A percentile compares a stretch with the other conserved stretches of the same genome.
These are phyloP conservation scores for Cunninghamia lanceolata DNA, from an alignment of 75 land plant genomes.

Conservation along the genomic window DNA sequence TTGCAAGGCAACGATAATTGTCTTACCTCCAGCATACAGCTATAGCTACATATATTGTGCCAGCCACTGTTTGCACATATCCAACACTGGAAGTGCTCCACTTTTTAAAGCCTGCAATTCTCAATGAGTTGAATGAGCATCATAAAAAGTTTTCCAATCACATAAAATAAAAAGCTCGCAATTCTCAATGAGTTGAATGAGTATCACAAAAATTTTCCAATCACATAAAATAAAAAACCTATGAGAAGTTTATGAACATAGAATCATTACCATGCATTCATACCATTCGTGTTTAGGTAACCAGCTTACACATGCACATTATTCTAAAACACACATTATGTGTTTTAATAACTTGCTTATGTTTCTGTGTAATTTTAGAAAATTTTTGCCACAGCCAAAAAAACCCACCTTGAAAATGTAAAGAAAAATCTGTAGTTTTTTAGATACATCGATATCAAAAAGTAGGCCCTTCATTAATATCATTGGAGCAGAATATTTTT, in stretches of 20 bases:
- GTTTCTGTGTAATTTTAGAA: not conserved
- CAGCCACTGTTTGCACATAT: conserved; percentile 64
- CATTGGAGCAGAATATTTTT: too few relatives aligned
- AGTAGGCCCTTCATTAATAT: too few relatives aligned
- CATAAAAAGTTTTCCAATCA: not conserved
- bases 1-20: not conserved
- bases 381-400: not conserved
- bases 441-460: not conserved
- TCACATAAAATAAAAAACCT: not conserved
- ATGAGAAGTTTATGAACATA: not conserved
- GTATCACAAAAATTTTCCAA: not conserved
- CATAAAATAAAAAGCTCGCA: conserved; percentile 42
- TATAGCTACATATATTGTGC: conserved; percentile 20
- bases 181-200: not conserved
- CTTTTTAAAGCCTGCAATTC: conserved; percentile 70
- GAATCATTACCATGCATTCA: not conserved
- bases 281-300: not conserved
- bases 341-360: not conserved
- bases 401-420: not conserved
- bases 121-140: not conserved
- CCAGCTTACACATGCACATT: not conserved
- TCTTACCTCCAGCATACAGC: not conserved
- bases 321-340: too few relatives aligned
- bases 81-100: conserved; percentile 78
- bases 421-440: not conserved